Conservation (phyloP, 371 early-diverging fungal genomes). For the Phascolomyces articulosus region DNA sequence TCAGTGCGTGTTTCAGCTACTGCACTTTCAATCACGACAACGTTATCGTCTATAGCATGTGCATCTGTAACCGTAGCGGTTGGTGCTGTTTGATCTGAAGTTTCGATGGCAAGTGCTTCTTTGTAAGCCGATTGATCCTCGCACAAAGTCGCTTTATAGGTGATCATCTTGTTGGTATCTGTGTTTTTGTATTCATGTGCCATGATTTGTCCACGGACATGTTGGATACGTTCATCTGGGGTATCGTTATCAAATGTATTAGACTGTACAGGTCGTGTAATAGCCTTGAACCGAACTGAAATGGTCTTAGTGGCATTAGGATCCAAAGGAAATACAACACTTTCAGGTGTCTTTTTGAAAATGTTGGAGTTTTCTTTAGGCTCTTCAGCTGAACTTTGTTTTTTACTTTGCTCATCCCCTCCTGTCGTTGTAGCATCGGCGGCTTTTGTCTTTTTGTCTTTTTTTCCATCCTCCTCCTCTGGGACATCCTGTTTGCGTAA, state of each 20-base stretch:
- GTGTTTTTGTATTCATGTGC: slow-evolving; percentile 93
- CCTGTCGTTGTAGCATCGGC: not conserved
- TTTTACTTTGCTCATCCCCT: slow-evolving; percentile 10
- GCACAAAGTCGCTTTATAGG: slow-evolving; percentile 57
- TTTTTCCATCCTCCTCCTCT: slow-evolving; percentile 18
- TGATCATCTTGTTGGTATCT: slow-evolving; percentile 81
- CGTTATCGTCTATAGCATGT: not conserved
- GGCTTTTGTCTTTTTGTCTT: slow-evolving; percentile 23
- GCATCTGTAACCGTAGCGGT: not conserved
- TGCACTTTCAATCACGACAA: not conserved
- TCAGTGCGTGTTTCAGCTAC: not conserved
- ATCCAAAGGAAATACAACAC: slow-evolving; percentile 79
- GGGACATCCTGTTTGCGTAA: slow-evolving; percentile 38
- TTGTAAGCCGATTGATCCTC: slow-evolving; percentile 42
- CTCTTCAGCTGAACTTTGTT: not conserved
- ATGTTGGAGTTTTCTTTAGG: slow-evolving; percentile 40
- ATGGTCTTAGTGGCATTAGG: slow-evolving; percentile 75
- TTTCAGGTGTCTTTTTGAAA: slow-evolving; percentile 67
- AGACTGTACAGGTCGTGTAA: slow-evolving; percentile 34
- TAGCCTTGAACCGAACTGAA: slow-evolving; percentile 59
- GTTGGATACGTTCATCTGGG: not conserved
- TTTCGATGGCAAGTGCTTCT: slow-evolving; percentile 31
- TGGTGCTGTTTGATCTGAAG: slow-evolving; percentile 5
- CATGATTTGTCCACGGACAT: slow-evolving; percentile 61
- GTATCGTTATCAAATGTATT: not conserved